Percentiles rank a stretch among this genome's conserved stretches.
These are phyloP conservation scores for Colletotrichum sp. DNA, from an alignment of 2,329 filamentous ascomycete genomes.

Conservation along the genomic window DNA sequence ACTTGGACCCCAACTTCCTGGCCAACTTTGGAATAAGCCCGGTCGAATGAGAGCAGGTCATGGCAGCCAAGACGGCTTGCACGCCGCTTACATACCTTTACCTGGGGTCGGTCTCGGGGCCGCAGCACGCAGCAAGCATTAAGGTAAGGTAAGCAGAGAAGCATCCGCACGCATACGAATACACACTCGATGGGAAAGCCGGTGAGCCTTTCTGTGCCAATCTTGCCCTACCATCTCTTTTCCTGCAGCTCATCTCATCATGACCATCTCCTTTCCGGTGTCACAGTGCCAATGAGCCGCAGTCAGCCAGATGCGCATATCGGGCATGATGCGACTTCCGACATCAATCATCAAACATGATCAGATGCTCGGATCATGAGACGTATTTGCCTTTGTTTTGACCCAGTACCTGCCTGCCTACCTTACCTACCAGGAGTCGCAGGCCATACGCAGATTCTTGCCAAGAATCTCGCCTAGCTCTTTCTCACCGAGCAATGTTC, in stretches of 20 bases:
- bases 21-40: not conserved
- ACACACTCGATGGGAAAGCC: not conserved
- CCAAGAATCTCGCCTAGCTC: not conserved
- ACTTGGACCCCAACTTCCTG: not conserved
- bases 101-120: not conserved
- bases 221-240: not conserved
- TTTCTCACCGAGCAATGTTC: slow-evolving; percentile 1
- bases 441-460: not conserved
- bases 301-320: not conserved
- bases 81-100: not conserved
- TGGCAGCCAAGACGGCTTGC: slow-evolving; percentile 5
- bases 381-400: not conserved
- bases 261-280: not conserved
- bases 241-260: not conserved
- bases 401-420: not conserved
- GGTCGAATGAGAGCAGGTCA: not conserved
- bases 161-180: not conserved
- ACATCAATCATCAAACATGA: not conserved
- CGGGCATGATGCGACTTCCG: not conserved
- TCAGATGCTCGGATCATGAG: not conserved
- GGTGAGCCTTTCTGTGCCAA: not conserved
- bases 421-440: not conserved
- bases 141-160: not conserved
- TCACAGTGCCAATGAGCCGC: not conserved
- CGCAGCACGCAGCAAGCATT: not conserved